phyloP scores from a whole-genome alignment of 441 rosid species.

The Pelargonium citronellum region DNA sequence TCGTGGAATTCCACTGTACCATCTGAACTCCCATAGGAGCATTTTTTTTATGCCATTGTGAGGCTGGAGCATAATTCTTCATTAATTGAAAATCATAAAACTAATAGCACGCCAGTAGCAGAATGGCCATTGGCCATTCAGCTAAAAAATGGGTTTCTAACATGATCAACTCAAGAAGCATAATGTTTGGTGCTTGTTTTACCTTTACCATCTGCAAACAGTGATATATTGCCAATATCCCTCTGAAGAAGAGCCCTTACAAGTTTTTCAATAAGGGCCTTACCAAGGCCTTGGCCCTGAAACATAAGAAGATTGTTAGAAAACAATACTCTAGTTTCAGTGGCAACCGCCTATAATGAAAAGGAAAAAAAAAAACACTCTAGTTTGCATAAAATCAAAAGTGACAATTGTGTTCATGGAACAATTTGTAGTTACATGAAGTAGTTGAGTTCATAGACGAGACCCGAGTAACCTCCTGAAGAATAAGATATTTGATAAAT shows the following conservation, averaged over 20 bases:
- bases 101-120: not conserved
- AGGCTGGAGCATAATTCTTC: too few species aligned
- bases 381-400: constrained; percentile 5
- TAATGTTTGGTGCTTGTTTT: constrained; percentile 17
- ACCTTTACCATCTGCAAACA: constrained; percentile 96
- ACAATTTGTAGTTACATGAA: not conserved
- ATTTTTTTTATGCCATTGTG: too few species aligned
- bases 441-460: too few species aligned
- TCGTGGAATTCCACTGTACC: too few species aligned
- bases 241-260: constrained; percentile 79
- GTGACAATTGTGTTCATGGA: not conserved
- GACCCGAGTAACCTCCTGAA: not conserved
- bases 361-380: not conserved
- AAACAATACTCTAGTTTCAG: not conserved
- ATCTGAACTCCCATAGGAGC: too few species aligned
- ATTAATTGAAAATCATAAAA: not conserved
- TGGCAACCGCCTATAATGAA: too few species aligned
- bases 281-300: constrained; percentile 93
- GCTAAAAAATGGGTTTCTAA: not conserved
- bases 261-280: constrained; percentile 77
- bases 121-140: not conserved
- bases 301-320: constrained; percentile 20
- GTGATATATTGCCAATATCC: constrained; percentile 88
- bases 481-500: too few species aligned
- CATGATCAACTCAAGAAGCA: constrained; percentile 1